Evolutionary conservation across 2,329 filamentous ascomycete species (phyloP).

Genomic region (Alternaria viburni): DNA sequence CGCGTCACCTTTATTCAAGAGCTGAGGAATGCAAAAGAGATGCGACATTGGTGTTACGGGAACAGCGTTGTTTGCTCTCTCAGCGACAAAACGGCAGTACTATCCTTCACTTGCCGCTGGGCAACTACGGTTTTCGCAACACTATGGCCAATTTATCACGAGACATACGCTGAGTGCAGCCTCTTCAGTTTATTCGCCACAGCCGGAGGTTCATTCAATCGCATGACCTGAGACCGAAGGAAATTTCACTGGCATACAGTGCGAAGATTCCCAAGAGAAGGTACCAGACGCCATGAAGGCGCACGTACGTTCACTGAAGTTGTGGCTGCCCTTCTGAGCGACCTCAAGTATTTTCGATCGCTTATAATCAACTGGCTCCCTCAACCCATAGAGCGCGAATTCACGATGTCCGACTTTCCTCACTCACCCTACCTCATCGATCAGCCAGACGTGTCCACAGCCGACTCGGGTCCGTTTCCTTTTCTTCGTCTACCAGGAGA

Average conservation of each 20-base stretch:
- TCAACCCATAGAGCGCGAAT: neutral
- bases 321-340: neutral
- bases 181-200: neutral
- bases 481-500: neutral
- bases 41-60: neutral
- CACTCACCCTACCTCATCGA: neutral
- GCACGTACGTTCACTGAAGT: neutral
- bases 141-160: neutral
- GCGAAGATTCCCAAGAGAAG: neutral
- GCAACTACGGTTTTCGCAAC: neutral
- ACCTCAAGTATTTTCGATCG: neutral
- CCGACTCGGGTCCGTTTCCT: neutral
- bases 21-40: neutral
- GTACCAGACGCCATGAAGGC: neutral
- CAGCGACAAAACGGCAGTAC: neutral
- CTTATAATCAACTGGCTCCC: neutral
- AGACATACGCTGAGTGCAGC: neutral
- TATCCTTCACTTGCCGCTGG: neutral
- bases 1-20: neutral
- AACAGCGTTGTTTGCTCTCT: neutral
- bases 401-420: neutral
- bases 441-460: neutral
- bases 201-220: neutral
- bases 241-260: neutral
- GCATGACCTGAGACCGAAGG: neutral